Percentiles rank a stretch among this genome's conserved stretches.
phyloP scores from a whole-genome alignment of 768 basidiomycete genomes.

The Kwoniella mangroviensis region DNA sequence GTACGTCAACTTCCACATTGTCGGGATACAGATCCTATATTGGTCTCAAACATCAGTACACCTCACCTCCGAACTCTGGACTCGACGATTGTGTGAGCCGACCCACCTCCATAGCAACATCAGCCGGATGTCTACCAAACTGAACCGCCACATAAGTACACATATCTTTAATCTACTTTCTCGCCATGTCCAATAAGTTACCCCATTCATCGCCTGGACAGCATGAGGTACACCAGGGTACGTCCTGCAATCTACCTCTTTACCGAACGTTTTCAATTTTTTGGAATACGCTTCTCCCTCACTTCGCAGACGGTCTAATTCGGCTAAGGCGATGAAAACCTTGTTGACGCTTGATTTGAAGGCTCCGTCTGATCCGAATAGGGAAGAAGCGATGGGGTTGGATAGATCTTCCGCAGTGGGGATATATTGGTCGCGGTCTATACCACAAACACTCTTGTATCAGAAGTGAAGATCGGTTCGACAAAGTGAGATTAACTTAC shows the following conservation, averaged over 20 bases:
- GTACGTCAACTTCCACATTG: conserved; percentile 17
- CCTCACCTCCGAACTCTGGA: neutral
- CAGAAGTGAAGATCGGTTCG: neutral
- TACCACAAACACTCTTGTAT: too few species aligned
- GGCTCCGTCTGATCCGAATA: conserved; percentile 68
- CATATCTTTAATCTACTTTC: conserved; percentile 26
- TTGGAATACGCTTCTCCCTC: conserved; percentile 71
- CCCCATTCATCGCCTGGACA: conserved; percentile 34
- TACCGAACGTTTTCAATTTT: conserved; percentile 64
- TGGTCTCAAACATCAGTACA: neutral
- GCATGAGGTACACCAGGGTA: conserved; percentile 65
- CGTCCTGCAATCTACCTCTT: conserved; percentile 64
- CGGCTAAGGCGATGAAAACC: conserved; percentile 56
- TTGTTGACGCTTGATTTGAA: conserved; percentile 62
- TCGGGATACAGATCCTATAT: conserved; percentile 27
- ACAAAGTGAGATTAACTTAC: conserved; percentile 58
- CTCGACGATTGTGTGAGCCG: neutral
- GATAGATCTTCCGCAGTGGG: conserved; percentile 67
- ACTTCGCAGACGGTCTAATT: conserved; percentile 69
- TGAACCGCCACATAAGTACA: conserved; percentile 26
- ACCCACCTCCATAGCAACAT: conserved; percentile 30
- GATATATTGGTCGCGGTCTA: conserved; percentile 62
- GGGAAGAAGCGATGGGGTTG: conserved; percentile 73
- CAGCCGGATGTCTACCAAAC: conserved; percentile 26
- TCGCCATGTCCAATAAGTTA: conserved; percentile 26